phyloP scores from a whole-genome alignment of 345 rosid genomes.

The Euclidium syriacum region DNA sequence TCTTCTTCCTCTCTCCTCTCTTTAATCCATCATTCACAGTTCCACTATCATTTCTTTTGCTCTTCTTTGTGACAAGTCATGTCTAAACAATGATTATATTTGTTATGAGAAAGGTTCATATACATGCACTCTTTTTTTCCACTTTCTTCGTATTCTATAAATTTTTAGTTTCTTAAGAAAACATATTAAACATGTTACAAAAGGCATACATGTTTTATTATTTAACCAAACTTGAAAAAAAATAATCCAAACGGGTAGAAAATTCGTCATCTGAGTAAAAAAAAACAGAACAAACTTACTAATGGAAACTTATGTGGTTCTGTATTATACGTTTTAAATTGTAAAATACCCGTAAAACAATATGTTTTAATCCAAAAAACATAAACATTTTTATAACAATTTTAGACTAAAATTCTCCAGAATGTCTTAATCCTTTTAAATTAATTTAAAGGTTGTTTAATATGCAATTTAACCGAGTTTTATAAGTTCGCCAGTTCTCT shows the following conservation, averaged over 20 bases:
- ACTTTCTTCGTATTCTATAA: conserved; percentile 16
- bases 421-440: no score
- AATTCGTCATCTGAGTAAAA: no score
- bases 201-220: neutral
- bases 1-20: conserved; percentile 20
- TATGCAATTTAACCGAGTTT: no score
- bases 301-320: no score
- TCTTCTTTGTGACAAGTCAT: conserved; percentile 30
- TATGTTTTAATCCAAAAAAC: no score
- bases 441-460: no score
- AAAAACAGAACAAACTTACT: no score
- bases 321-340: no score
- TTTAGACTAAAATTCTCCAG: no score
- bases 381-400: no score
- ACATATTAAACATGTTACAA: neutral
- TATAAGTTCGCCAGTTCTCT: no score
- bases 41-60: conserved; percentile 29
- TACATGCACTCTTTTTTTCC: conserved; percentile 23
- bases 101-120: conserved; percentile 17
- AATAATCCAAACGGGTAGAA: neutral
- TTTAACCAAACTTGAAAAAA: neutral
- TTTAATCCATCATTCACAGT: conserved; percentile 29
- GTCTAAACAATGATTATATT: conserved; percentile 22
- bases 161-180: neutral
- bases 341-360: no score